These are phyloP conservation scores for Didymella arachidicola DNA, from an alignment of 2,329 filamentous ascomycete genomes.

Conservation along the genomic window DNA sequence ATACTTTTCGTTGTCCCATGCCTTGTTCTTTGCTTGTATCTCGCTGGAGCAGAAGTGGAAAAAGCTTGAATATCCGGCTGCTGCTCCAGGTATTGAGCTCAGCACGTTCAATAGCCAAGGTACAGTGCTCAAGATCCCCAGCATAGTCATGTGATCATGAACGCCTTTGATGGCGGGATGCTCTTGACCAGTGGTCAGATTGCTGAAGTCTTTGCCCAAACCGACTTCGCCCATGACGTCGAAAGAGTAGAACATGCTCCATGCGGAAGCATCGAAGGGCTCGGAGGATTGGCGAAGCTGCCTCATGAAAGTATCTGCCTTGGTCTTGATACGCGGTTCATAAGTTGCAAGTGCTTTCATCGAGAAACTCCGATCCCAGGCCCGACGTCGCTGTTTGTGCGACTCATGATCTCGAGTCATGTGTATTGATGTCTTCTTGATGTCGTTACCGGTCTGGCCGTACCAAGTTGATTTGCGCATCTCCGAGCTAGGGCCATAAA, in stretches of 20 bases:
- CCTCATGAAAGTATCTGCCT: neutral
- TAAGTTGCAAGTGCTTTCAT: conserved; percentile 30
- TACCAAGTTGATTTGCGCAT: conserved; percentile 42
- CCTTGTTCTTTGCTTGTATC: neutral
- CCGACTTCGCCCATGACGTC: conserved; percentile 44
- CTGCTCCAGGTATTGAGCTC: neutral
- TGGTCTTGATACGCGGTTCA: neutral
- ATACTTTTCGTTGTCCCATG: neutral
- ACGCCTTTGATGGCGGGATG: conserved; percentile 47
- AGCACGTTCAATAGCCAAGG: conserved; percentile 44
- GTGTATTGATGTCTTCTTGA: conserved; percentile 30
- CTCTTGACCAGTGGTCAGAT: conserved; percentile 33
- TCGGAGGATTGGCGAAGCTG: neutral
- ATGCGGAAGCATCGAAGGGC: neutral
- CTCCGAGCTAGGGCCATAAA: conserved; percentile 30
- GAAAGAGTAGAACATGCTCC: neutral
- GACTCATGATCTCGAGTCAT: conserved; percentile 35
- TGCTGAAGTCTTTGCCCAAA: conserved; percentile 38
- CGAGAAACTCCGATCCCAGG: conserved; percentile 41
- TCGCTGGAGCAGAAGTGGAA: neutral
- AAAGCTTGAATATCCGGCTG: neutral
- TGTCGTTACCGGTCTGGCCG: conserved; percentile 31
- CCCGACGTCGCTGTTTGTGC: conserved; percentile 33
- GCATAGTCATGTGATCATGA: conserved; percentile 46
- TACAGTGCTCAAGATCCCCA: conserved; percentile 45